Percentiles rank a stretch among this genome's conserved stretches.
These are phyloP conservation scores for Pichia thaimueangensis DNA, from an alignment of 805 yeast genomes.

Conservation along the genomic window DNA sequence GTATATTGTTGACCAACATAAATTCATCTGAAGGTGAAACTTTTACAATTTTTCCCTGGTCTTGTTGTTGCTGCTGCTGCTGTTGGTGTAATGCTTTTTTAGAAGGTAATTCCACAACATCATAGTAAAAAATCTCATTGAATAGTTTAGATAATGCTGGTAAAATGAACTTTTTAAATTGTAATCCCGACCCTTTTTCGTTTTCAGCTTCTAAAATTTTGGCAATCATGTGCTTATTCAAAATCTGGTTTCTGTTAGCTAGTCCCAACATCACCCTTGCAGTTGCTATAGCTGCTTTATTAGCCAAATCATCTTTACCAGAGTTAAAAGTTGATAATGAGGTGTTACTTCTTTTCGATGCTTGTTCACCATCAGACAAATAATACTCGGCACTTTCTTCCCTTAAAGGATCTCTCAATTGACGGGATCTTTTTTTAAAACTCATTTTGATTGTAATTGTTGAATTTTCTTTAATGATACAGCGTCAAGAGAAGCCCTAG, in stretches of 20 bases:
- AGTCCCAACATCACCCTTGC: conserved; percentile 25
- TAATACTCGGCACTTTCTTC: not conserved
- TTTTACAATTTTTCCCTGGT: not conserved
- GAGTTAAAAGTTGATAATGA: not conserved
- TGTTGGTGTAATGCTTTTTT: conserved; percentile 2
- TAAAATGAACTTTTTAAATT: conserved; percentile 23
- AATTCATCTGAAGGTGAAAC: conserved; percentile 17
- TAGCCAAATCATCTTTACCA: conserved; percentile 13
- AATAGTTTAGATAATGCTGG: conserved; percentile 15
- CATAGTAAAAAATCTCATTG: conserved; percentile 20
- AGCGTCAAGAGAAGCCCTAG: too few species aligned
- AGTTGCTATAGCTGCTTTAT: conserved; percentile 22
- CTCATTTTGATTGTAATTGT: too few species aligned
- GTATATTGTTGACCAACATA: conserved; percentile 21
- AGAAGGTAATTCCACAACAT: conserved; percentile 22
- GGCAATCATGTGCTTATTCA: conserved; percentile 23
- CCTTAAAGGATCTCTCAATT: not conserved
- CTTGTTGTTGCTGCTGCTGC: not conserved
- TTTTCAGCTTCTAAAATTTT: conserved; percentile 26
- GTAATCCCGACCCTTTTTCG: conserved; percentile 24
- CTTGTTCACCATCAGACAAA: not conserved
- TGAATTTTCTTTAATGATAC: too few species aligned
- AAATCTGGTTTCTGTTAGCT: conserved; percentile 23
- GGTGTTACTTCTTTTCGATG: not conserved
- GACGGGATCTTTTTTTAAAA: not conserved